Base-by-base conservation (phyloP, 1,284 basidiomycete species). In the Coriolopsis trogii region DNA sequence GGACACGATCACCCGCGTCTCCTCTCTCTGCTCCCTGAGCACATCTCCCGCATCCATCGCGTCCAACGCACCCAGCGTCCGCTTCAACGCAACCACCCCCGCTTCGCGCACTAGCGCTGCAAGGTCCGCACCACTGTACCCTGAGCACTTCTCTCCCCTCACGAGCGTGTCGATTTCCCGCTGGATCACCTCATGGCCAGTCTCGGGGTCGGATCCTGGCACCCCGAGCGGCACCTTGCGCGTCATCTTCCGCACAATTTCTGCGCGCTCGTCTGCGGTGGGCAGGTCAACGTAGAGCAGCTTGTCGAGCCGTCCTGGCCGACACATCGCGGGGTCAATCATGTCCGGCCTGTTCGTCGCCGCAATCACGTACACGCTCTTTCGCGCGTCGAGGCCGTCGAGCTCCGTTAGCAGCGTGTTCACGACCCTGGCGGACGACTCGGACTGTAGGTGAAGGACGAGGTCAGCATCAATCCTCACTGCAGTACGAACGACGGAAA, bases 281-380 rank as follows among this genome's bases (percentile, higher is more conserved):
- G 96, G 96, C 1, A 98, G 77, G 68, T 98, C 96, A 61, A 99
- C 95, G 66, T 98, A 99, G 24, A 99, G 81, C 6, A 98, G 80
- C 71, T 98, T 98, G 76, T 99, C 96, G 12, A 99, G 81, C 2
- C 96, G 84, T 0, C 96, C 96, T 0, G 96, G 96, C 15, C 95
- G 89, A 49, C 95, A 93, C 95, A 98, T 98, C 4, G 96, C 96
- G 0, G 96, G 96, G 67, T 98, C 96, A 58, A 98, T 95, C 86
- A 98, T 98, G 73, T 98, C 96, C 0, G 96, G 96, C n/a, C 96
- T 80, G 72, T 99, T 98, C 4, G 96, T 99, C 1, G 96, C 96
- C 0, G 90, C 96, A 59, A 98, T 95, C 23, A 98, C 95, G 66
- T 96, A 98, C 46, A 98, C 95, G 43, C 85, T 83, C 67, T 92